A percentile compares a stretch with the other conserved stretches of the same genome.
Conservation (phyloP, 2,329 filamentous ascomycete genomes). For the Fusarium hostae region DNA sequence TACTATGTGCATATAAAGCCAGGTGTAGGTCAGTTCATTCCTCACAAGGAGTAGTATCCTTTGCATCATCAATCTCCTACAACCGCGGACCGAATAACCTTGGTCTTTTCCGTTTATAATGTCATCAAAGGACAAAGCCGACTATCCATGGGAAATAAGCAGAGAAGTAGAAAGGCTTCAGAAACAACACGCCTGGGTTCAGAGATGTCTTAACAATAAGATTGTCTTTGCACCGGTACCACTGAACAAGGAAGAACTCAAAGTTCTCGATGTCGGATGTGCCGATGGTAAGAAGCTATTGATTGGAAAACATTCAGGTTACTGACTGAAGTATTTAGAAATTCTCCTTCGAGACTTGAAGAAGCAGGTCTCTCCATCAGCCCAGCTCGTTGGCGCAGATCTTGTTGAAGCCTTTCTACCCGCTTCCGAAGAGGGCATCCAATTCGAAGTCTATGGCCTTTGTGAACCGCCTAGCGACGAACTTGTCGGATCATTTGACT, state of each 20-base stretch:
- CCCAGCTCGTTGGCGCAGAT: slow-evolving; percentile 27
- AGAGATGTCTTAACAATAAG: slow-evolving; percentile 12
- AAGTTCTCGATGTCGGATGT: slow-evolving; percentile 20
- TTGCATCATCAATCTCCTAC: background rate
- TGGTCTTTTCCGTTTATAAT: background rate
- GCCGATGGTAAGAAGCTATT: slow-evolving; percentile 8
- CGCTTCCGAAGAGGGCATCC: background rate
- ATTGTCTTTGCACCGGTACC: slow-evolving; percentile 13
- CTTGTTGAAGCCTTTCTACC: slow-evolving; percentile 12
- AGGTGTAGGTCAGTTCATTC: too few relatives aligned
- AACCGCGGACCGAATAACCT: background rate
- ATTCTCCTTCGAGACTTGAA: slow-evolving; percentile 11
- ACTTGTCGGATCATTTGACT: background rate
- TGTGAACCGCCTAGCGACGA: background rate
- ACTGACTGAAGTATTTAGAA: background rate
- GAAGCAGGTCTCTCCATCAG: slow-evolving; percentile 18
- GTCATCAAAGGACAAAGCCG: background rate
- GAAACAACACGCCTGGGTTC: slow-evolving; percentile 23
- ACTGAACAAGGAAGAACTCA: background rate
- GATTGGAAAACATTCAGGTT: too few relatives aligned
- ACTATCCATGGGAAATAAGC: slow-evolving; percentile 6
- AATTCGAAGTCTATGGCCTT: slow-evolving; percentile 9
- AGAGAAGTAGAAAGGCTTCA: slow-evolving; percentile 21
- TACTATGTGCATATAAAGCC: background rate
- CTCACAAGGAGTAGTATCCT: too few relatives aligned